A percentile compares a stretch with the other conserved stretches of the same genome.
Evolutionary conservation across 805 yeast species (phyloP).

Genomic region (Kodamaea nitidulidarum): DNA sequence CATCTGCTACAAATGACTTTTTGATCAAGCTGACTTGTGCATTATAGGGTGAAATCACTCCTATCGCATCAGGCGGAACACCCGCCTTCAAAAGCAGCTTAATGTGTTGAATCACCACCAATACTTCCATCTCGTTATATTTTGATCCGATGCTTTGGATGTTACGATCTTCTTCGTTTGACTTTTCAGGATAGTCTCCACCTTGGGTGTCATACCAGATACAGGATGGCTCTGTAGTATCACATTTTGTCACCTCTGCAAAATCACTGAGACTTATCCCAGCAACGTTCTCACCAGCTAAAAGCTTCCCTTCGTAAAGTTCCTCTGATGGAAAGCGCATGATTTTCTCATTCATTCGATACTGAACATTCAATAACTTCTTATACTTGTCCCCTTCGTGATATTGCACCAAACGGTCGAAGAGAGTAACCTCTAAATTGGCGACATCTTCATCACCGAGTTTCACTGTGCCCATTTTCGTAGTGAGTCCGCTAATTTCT

Average conservation of each 20-base stretch:
- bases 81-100: conserved; percentile 47
- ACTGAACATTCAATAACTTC: conserved; percentile 69
- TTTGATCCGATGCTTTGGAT: conserved; percentile 46
- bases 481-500: neutral
- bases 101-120: conserved; percentile 57
- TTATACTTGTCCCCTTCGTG: conserved; percentile 44
- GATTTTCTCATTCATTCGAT: conserved; percentile 77
- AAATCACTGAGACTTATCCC: conserved; percentile 53
- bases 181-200: conserved; percentile 69
- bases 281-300: conserved; percentile 59
- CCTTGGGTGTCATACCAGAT: conserved; percentile 95
- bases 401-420: conserved; percentile 65
- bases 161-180: conserved; percentile 27
- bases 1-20: conserved; percentile 32
- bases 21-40: conserved; percentile 75
- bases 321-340: conserved; percentile 72
- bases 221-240: conserved; percentile 51
- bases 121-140: conserved; percentile 73
- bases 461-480: conserved; percentile 3
- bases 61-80: conserved; percentile 56
- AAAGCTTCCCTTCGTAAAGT: conserved; percentile 59
- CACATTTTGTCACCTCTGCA: conserved; percentile 38
- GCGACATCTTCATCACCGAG: conserved; percentile 32
- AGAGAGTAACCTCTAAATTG: conserved; percentile 62
- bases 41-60: conserved; percentile 85